Evolutionary conservation across 2,329 filamentous ascomycete species (phyloP).

Genomic region (Drechslerella dactyloides): DNA sequence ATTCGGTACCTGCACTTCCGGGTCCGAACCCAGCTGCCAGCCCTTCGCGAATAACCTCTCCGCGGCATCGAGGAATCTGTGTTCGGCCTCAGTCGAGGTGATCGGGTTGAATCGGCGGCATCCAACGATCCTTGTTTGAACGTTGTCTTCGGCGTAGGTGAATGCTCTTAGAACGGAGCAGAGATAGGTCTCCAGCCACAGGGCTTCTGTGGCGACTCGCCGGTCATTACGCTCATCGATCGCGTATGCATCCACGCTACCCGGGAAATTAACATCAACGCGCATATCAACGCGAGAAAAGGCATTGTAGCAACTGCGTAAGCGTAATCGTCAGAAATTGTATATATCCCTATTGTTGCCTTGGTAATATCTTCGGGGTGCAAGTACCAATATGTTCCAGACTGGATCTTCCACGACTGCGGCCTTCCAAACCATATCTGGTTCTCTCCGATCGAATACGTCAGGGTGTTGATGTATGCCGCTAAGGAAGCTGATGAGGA

Average conservation of each 20-base stretch:
- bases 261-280: conserved; percentile 95
- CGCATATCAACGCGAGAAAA: conserved; percentile 98
- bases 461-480: conserved; percentile 97
- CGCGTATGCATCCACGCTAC: conserved; percentile 95
- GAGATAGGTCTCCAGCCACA: conserved; percentile 97
- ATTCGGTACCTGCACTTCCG: conserved; percentile 95
- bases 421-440: conserved; percentile 55
- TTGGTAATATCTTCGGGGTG: conserved; percentile 41
- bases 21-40: conserved; percentile 94
- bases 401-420: conserved; percentile 74
- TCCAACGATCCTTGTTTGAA: conserved; percentile 96
- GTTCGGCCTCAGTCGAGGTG: conserved; percentile 96
- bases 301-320: conserved; percentile 87
- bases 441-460: conserved; percentile 69
- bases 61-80: conserved; percentile 91
- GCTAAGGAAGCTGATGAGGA: conserved; percentile 96
- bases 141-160: conserved; percentile 94
- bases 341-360: not conserved
- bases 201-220: conserved; percentile 79
- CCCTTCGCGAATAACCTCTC: conserved; percentile 94
- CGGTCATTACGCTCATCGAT: conserved; percentile 97
- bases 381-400: conserved; percentile 88
- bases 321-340: conserved; percentile 55
- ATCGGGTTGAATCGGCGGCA: conserved; percentile 96
- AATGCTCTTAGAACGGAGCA: conserved; percentile 94